phyloP scores from a whole-genome alignment of 352 stramenopile genomes.

The Phytopythium delawarense region DNA sequence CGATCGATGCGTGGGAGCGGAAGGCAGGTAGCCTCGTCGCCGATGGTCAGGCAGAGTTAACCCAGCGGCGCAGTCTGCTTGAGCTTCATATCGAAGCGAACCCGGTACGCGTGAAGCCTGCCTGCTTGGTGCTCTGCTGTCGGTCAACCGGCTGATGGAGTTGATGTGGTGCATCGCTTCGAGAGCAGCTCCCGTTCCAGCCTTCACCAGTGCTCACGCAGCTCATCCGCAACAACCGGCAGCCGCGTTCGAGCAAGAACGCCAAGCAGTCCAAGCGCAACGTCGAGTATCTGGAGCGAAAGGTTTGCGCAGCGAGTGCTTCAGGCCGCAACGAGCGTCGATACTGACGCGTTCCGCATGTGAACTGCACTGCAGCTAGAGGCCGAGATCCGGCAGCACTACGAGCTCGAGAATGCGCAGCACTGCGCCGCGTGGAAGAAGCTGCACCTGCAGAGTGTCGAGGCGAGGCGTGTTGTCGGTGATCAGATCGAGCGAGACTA shows the following conservation, averaged over 20 bases:
- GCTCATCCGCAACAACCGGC: conserved; percentile 34
- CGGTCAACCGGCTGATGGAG: not conserved
- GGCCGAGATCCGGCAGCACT: conserved; percentile 53
- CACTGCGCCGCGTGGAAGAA: conserved; percentile 48
- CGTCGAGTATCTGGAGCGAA: conserved; percentile 46
- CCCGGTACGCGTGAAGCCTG: conserved; percentile 18
- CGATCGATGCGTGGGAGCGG: not conserved
- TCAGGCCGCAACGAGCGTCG: not conserved
- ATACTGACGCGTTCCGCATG: not conserved
- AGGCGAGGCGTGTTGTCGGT: conserved; percentile 16
- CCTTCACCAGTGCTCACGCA: conserved; percentile 44
- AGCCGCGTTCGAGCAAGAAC: conserved; percentile 16
- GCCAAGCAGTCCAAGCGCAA: conserved; percentile 28
- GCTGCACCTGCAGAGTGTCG: conserved; percentile 29
- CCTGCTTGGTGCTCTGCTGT: not conserved
- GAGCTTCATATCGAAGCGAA: conserved; percentile 45
- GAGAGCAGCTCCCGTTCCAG: conserved; percentile 39
- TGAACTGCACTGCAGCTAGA: conserved; percentile 28
- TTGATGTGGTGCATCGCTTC: not conserved
- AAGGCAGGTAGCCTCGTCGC: not conserved
- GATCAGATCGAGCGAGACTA: conserved; percentile 29
- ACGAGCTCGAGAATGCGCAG: conserved; percentile 45
- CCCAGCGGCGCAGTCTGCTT: conserved; percentile 32
- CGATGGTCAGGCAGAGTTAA: not conserved
- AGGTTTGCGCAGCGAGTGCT: conserved; percentile 15